Evolutionary conservation across 2,329 filamentous ascomycete genomes (phyloP).

Genomic region (Phyllosticta paracitricarpa): DNA sequence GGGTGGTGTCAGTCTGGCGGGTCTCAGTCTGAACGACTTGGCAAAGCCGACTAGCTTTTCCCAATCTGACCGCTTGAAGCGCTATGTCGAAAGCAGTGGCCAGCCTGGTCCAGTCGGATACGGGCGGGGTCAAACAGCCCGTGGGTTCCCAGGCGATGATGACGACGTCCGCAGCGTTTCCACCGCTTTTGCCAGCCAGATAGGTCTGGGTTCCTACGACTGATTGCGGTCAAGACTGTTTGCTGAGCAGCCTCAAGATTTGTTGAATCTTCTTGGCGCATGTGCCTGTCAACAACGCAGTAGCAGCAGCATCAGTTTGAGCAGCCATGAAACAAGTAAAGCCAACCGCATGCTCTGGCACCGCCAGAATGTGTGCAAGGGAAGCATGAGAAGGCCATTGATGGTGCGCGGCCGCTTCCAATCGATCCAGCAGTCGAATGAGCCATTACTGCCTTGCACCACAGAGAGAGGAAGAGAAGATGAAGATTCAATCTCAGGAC

Average conservation of each 20-base stretch:
- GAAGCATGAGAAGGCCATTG: not conserved
- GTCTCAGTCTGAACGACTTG: conserved; percentile 63
- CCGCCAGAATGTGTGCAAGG: not conserved
- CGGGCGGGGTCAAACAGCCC: conserved; percentile 27
- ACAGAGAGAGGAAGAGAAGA: not conserved
- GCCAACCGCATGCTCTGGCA: not conserved
- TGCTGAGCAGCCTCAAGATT: not conserved
- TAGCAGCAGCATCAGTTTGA: not conserved
- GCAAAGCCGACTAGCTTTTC: conserved; percentile 64
- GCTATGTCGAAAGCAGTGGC: conserved; percentile 81
- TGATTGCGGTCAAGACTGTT: conserved; percentile 30
- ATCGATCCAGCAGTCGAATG: not conserved
- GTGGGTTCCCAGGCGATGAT: conserved; percentile 50
- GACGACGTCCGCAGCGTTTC: conserved; percentile 95
- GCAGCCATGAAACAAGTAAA: not conserved
- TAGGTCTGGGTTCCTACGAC: conserved; percentile 56
- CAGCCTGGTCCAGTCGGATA: conserved; percentile 37
- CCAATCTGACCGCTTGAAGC: conserved; percentile 84
- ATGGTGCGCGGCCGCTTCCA: not conserved
- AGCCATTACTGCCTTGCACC: not conserved
- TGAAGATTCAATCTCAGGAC: not conserved
- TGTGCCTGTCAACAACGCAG: not conserved
- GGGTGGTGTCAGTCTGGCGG: conserved; percentile 80
- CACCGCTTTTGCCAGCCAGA: conserved; percentile 92
- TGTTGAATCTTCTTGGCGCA: not conserved